Evolutionary conservation across 176 grass and related monocot species (phyloP), one percentile per base, ranked within the genome.

Genomic region (Carex scoparia): DNA sequence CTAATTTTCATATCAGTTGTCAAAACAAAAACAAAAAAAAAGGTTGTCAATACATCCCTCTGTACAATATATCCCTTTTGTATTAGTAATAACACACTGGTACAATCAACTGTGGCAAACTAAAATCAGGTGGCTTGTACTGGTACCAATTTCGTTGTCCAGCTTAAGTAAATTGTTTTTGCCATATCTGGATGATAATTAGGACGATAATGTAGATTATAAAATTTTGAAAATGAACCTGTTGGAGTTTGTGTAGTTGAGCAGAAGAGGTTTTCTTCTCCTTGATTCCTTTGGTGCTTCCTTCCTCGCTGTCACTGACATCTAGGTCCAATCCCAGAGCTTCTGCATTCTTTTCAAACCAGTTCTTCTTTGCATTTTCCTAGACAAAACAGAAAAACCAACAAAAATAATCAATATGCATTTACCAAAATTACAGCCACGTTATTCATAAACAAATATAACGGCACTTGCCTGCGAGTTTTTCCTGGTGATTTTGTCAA

Each of bases 281-380:
- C 61, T 91, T 92, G 69, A 84, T 85, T 40, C 81, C 84, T 37
- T 88, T 86, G 54, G 87, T 69, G 68, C 70, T 61, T 84, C 92
- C 92, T 89, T 97, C 90, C 88, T 97, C 94, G 42, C 89, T 92
- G 57, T 88, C 92, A 87, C 89, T 97, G 57, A 77, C 54, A 4
- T 94, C 92, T 84, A 94, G 61, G 61, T 87, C 81, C 61, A 97
- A 57, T 86, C 84, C 94, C 78, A 97, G 87, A 71, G 89, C 90
- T 69, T 97, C 92, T 86, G 94, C 94, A 86, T 92, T 94, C 65
- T 85, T 89, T 40, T 89, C 85, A 87, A 97, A 65, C 94, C 94
- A 97, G 31, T 84, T 92, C 85, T 94, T 94, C 30, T 87, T 97
- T 57, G 74, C 90, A 94, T 83, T 97, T 91, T 94, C 92, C 94